Conservation (phyloP, 2,329 filamentous ascomycete species). For the Penicillium corylophilum region DNA sequence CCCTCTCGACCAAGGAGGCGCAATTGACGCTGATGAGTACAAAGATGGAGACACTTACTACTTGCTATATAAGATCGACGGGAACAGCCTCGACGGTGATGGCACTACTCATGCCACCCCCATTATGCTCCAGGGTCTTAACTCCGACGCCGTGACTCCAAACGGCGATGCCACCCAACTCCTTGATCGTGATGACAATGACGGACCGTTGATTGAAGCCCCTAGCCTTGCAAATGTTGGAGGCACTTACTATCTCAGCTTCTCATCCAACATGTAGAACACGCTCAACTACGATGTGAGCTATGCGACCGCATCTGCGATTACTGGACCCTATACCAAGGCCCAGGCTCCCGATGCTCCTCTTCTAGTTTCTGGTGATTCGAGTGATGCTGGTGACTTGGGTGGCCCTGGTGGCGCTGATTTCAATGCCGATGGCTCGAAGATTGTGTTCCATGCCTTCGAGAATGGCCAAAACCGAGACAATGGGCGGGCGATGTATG, state of each 20-base stretch:
- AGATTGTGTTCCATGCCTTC: conserved; percentile 31
- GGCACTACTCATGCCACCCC: conserved; percentile 51
- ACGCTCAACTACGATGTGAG: conserved; percentile 55
- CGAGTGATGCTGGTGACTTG: conserved; percentile 23
- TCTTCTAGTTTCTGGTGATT: conserved; percentile 26
- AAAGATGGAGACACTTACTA: conserved; percentile 55
- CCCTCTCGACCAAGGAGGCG: conserved; percentile 52
- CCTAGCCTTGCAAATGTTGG: conserved; percentile 49
- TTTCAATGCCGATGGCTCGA: conserved; percentile 24
- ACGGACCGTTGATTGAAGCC: conserved; percentile 59
- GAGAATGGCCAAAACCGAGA: conserved; percentile 20
- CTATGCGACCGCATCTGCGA: conserved; percentile 49
- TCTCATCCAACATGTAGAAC: conserved; percentile 56
- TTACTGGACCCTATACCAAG: conserved; percentile 33
- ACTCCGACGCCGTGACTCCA: conserved; percentile 50
- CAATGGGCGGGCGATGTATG: conserved; percentile 22
- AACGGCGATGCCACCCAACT: conserved; percentile 52
- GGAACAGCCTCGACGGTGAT: conserved; percentile 51
- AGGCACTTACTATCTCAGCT: conserved; percentile 57
- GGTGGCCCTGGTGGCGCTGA: conserved; percentile 33
- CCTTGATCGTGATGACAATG: conserved; percentile 58
- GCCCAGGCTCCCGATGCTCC: conserved; percentile 23
- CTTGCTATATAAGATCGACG: conserved; percentile 63
- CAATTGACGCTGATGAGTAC: conserved; percentile 61
- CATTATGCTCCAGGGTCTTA: conserved; percentile 57